These are phyloP conservation scores for Lecanicillium sp. DNA, from an alignment of 2,329 filamentous ascomycete species.

Conservation along the genomic window DNA sequence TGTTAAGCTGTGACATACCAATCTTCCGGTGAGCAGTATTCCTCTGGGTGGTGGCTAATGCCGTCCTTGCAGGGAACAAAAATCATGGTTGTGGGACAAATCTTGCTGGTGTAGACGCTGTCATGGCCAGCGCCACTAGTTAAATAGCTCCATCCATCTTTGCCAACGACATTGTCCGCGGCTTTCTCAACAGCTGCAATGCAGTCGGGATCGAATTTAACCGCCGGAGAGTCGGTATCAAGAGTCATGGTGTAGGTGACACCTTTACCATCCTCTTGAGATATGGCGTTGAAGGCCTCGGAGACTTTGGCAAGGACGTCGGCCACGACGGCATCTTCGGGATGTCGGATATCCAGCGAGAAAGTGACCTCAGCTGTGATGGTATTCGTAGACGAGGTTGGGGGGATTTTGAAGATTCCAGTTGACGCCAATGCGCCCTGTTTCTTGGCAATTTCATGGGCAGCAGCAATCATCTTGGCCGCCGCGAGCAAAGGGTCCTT, in stretches of 20 bases:
- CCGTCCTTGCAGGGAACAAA: constrained; percentile 28
- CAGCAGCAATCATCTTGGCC: constrained; percentile 24
- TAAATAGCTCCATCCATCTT: constrained; percentile 26
- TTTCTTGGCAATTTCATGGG: constrained; percentile 18
- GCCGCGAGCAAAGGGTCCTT: constrained; percentile 26
- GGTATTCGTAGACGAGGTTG: constrained; percentile 63
- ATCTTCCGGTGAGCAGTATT: constrained; percentile 27
- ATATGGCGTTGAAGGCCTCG: constrained; percentile 16
- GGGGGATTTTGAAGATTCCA: constrained; percentile 27
- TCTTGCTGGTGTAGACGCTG: constrained; percentile 25
- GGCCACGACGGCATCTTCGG: constrained; percentile 44
- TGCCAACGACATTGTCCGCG: constrained; percentile 44
- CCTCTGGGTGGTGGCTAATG: constrained; percentile 28
- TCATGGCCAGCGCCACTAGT: constrained; percentile 32
- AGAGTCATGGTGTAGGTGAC: constrained; percentile 48
- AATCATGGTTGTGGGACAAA: constrained; percentile 29
- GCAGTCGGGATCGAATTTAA: constrained; percentile 58
- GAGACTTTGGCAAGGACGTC: constrained; percentile 25
- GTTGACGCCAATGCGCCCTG: constrained; percentile 21
- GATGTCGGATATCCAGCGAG: constrained; percentile 57
- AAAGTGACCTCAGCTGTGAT: constrained; percentile 60
- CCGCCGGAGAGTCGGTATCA: constrained; percentile 52
- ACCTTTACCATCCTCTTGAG: constrained; percentile 18
- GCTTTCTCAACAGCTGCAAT: constrained; percentile 55
- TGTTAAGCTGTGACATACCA: too few species aligned